phyloP scores from a whole-genome alignment of 164 flowering plant species.

The Taxillus chinensis region DNA sequence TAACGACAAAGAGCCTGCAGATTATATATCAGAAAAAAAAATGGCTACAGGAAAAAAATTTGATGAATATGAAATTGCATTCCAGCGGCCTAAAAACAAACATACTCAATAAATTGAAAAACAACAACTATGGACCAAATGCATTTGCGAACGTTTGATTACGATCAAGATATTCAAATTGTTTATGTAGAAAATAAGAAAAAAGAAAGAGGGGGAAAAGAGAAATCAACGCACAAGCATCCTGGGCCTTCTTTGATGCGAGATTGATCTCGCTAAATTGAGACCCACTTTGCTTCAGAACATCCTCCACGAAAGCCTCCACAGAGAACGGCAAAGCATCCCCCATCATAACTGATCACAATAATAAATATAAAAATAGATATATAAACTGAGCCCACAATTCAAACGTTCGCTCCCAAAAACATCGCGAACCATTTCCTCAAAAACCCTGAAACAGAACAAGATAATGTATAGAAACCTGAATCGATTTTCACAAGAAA shows the following conservation, averaged over 20 bases:
- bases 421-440: neutral
- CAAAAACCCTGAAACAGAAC: constrained; percentile 4
- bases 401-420: neutral
- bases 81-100: neutral
- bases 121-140: too few species aligned
- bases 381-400: neutral
- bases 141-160: too few species aligned
- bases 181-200: too few species aligned
- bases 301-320: constrained; percentile 56
- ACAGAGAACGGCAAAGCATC: constrained; percentile 40
- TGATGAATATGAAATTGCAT: too few species aligned
- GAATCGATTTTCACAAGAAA: neutral
- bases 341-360: constrained; percentile 21
- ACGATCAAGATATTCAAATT: too few species aligned
- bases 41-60: too few species aligned
- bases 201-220: neutral
- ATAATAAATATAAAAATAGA: neutral
- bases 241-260: constrained; percentile 56
- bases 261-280: constrained; percentile 31
- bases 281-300: constrained; percentile 43
- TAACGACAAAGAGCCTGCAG: too few species aligned
- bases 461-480: neutral
- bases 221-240: constrained; percentile 40
- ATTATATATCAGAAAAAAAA: too few species aligned
- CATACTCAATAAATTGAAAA: neutral